Evolutionary conservation across 2,329 filamentous ascomycete species (phyloP).

Genomic region (Sporothrix protearum): DNA sequence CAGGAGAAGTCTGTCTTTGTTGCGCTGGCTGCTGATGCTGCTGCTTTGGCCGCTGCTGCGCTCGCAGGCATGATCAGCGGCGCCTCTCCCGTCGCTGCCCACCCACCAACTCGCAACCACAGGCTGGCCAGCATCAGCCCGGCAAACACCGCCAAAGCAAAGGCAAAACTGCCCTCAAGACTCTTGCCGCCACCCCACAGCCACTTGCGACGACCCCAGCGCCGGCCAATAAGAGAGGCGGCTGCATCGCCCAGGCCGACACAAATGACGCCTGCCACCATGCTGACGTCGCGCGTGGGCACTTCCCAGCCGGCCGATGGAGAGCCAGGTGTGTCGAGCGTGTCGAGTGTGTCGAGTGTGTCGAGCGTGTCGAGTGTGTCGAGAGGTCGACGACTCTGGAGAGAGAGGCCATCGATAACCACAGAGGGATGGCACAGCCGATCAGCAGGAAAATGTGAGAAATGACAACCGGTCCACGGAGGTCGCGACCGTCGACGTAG

Average conservation of each 20-base stretch:
- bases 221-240: conserved; percentile 81
- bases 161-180: conserved; percentile 80
- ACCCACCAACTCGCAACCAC: conserved; percentile 76
- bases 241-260: conserved; percentile 95
- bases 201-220: conserved; percentile 87
- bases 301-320: conserved; percentile 61
- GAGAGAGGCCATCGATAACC: conserved; percentile 75
- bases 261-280: conserved; percentile 89
- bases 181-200: conserved; percentile 96
- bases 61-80: background rate
- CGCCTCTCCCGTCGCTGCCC: conserved; percentile 60
- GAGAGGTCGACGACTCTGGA: conserved; percentile 44
- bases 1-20: background rate
- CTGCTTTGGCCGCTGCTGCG: background rate
- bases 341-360: background rate
- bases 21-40: background rate
- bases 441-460: conserved; percentile 95
- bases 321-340: background rate
- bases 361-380: background rate
- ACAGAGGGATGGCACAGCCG: conserved; percentile 90
- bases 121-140: conserved; percentile 67
- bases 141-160: conserved; percentile 71
- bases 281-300: conserved; percentile 69
- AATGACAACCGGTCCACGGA: conserved; percentile 89
- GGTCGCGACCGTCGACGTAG: conserved; percentile 90